These are phyloP conservation scores for Apodospora peruviana DNA, from an alignment of 495 filamentous ascomycete species.

Conservation along the genomic window DNA sequence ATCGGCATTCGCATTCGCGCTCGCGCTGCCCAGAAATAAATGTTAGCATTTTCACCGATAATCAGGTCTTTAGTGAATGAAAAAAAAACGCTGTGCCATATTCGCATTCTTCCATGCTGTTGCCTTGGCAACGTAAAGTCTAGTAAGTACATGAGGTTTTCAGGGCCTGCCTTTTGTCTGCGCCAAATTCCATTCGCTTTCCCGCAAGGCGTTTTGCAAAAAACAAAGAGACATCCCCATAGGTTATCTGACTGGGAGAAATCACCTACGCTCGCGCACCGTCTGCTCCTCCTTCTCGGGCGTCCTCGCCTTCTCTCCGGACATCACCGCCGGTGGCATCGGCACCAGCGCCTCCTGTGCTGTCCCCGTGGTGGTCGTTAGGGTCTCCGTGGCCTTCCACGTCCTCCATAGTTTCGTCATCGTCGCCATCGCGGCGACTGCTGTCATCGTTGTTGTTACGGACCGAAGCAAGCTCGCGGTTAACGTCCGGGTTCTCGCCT, in stretches of 20 bases:
- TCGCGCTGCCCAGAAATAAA: slow-evolving; percentile 28
- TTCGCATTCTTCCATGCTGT: slow-evolving; percentile 17
- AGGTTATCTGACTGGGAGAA: slow-evolving; percentile 31
- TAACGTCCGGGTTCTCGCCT: slow-evolving; percentile 84
- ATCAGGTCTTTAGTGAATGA: background rate
- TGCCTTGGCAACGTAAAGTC: slow-evolving; percentile 10
- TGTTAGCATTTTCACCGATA: slow-evolving; percentile 26
- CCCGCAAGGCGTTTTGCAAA: background rate
- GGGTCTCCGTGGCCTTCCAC: slow-evolving; percentile 60
- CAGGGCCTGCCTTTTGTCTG: slow-evolving; percentile 1
- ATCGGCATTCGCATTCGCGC: slow-evolving; percentile 33
- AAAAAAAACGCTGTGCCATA: slow-evolving; percentile 6
- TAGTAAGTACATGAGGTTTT: slow-evolving; percentile 28
- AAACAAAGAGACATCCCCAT: slow-evolving; percentile 21
- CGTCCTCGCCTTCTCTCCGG: slow-evolving; percentile 79
- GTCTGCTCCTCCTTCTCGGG: slow-evolving; percentile 88
- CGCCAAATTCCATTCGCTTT: slow-evolving; percentile 9
- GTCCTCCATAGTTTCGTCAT: slow-evolving; percentile 82
- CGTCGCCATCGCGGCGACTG: slow-evolving; percentile 52
- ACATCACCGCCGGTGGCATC: slow-evolving; percentile 86
- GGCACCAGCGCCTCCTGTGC: slow-evolving; percentile 72
- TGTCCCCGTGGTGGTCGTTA: slow-evolving; percentile 51
- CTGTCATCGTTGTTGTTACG: slow-evolving; percentile 57
- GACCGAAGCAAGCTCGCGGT: slow-evolving; percentile 64
- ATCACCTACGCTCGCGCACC: slow-evolving; percentile 98